phyloP scores from a whole-genome alignment of 345 rosid species.

The Diplotaxis tenuifolia region DNA sequence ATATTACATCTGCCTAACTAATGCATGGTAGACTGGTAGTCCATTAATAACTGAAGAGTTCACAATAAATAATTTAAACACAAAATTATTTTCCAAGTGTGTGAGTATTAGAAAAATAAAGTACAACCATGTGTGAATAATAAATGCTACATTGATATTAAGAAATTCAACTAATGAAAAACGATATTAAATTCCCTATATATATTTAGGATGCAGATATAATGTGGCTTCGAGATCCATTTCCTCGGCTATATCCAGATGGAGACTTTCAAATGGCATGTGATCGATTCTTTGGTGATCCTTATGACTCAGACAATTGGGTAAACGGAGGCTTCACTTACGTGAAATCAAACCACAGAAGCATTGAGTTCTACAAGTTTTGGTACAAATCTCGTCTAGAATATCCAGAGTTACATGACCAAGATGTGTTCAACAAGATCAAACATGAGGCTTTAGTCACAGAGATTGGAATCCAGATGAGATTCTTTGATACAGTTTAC shows the following conservation, averaged over 20 bases:
- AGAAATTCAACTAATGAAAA: not conserved
- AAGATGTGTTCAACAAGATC: constrained; percentile 74
- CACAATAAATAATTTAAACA: not conserved
- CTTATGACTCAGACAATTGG: constrained; percentile 40
- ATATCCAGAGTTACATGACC: constrained; percentile 59
- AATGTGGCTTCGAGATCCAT: constrained; percentile 79
- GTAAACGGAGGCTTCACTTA: constrained; percentile 76
- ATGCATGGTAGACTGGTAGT: not conserved
- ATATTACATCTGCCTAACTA: not conserved
- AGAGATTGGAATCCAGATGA: constrained; percentile 45
- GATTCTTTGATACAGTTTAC: constrained; percentile 59
- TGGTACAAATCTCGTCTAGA: constrained; percentile 58
- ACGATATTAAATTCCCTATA: not conserved
- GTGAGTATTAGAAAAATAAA: not conserved
- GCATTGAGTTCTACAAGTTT: constrained; percentile 61
- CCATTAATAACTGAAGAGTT: not conserved
- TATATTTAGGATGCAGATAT: constrained; percentile 68
- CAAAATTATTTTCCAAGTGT: not conserved
- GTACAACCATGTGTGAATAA: not conserved
- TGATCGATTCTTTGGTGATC: constrained; percentile 48
- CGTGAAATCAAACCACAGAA: constrained; percentile 53
- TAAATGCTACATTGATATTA: not conserved
- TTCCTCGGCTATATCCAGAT: constrained; percentile 49
- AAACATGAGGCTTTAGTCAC: constrained; percentile 40
- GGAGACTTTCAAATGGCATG: constrained; percentile 90